Evolutionary conservation across 148 eudicot species (phyloP), one percentile per base, ranked within the genome.

Genomic region (Pouteria glomerata): DNA sequence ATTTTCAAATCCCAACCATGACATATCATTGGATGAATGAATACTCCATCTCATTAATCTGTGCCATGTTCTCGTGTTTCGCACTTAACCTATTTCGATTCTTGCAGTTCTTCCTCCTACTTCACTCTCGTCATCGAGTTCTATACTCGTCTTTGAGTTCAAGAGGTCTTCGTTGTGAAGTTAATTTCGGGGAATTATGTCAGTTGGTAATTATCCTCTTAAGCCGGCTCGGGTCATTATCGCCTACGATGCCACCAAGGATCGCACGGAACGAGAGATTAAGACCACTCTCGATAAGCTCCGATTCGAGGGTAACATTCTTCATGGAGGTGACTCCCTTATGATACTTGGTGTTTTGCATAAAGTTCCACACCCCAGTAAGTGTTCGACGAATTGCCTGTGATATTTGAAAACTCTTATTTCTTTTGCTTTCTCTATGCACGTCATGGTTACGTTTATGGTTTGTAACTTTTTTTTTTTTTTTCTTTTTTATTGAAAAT

Each of bases 351-450:
- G 85, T 26, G 80, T 82, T 37, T n/a, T 82, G 77, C 85, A 78
- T 16, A 78, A 58, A 50, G 51, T 82, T 26, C 66, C 56, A 68
- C 85, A 82, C 39, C 85, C 85, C 59, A 35, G 85, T 82, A 82
- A 78, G 85, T 82, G 45, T 72, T 57, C 29, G 53, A 29, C 26
- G 12, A 47, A 34, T 21, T 63, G 51, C 58, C 63, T 59, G 5
- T 33, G 6, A 18, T 16, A 24, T 13, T 0, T 1, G 34, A 3
- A 45, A 14, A 12, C 24, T 16, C 16, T 11, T 44, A 11, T 34
- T 23, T 41, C 18, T n/a, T 21, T 23, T 41, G 3, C 31, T 8
- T 42, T 13, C 6, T 45, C 31, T 24, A 10, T 57, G 13, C 30
- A 7, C 3, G 7, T 57, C 4, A 29, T 29, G 16, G 13, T 57